A percentile compares a stretch with the other conserved stretches of the same genome.
phyloP scores from a whole-genome alignment of 2,329 filamentous ascomycete genomes.

The Exophiala aquamarina region DNA sequence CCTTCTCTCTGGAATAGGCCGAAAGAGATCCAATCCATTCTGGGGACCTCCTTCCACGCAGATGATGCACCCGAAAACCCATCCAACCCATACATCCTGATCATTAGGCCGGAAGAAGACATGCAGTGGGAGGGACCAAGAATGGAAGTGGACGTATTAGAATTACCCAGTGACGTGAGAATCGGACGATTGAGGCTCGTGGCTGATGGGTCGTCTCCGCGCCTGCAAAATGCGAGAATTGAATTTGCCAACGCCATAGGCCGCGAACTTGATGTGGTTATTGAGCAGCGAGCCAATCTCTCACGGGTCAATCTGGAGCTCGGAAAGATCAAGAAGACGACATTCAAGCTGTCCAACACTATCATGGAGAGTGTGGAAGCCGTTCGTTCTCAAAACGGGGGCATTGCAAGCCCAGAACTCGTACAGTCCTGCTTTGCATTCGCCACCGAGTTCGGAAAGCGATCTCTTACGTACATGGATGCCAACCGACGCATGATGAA shows the following conservation, averaged over 20 bases:
- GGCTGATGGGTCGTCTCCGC: slow-evolving; percentile 78
- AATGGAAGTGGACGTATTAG: slow-evolving; percentile 68
- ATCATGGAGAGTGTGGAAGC: slow-evolving; percentile 99
- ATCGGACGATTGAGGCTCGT: slow-evolving; percentile 83
- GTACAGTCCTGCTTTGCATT: slow-evolving; percentile 98
- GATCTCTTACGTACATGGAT: slow-evolving; percentile 93
- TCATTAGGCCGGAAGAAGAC: slow-evolving; percentile 76
- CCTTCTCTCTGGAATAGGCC: slow-evolving; percentile 72
- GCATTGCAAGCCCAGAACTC: slow-evolving; percentile 86
- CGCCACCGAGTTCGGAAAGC: slow-evolving; percentile 96
- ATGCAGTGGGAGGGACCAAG: slow-evolving; percentile 80
- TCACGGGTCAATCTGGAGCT: slow-evolving; percentile 87
- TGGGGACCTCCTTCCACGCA: slow-evolving; percentile 74
- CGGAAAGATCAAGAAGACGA: slow-evolving; percentile 91
- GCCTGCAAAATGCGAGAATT: slow-evolving; percentile 74
- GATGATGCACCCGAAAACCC: slow-evolving; percentile 70
- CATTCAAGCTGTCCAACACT: slow-evolving; percentile 93
- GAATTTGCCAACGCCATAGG: slow-evolving; percentile 76
- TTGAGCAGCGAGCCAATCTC: slow-evolving; percentile 90
- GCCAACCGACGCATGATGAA: slow-evolving; percentile 95
- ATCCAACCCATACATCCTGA: slow-evolving; percentile 78
- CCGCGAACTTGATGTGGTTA: slow-evolving; percentile 81
- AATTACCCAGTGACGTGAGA: slow-evolving; percentile 81
- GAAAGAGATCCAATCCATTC: slow-evolving; percentile 80
- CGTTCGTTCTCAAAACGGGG: slow-evolving; percentile 80